Evolutionary conservation across 441 rosid species (phyloP).

Genomic region (Daphne laureola): DNA sequence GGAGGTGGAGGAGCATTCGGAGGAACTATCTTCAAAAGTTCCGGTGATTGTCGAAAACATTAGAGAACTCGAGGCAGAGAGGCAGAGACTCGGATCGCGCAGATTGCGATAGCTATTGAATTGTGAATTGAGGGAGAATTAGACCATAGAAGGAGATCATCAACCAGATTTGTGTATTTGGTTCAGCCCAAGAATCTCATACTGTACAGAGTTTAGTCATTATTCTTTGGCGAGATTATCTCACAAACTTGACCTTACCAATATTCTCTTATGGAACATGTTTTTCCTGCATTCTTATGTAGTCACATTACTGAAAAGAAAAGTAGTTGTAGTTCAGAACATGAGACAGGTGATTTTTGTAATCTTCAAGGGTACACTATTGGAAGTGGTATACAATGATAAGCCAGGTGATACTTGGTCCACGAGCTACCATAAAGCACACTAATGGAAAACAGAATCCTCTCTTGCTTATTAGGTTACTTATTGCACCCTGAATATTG

Average conservation of each 20-base stretch:
- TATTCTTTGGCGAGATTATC: neutral
- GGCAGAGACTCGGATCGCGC: slow-evolving; percentile 20
- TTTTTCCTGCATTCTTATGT: too few relatives aligned
- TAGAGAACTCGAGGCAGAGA: slow-evolving; percentile 47
- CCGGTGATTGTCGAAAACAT: slow-evolving; percentile 44
- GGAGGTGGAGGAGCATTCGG: slow-evolving; percentile 53
- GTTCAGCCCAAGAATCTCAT: slow-evolving; percentile 7
- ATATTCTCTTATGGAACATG: too few relatives aligned
- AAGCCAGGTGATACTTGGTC: too few relatives aligned
- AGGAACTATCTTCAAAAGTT: slow-evolving; percentile 50
- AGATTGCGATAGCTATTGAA: slow-evolving; percentile 23
- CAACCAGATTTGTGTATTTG: slow-evolving; percentile 9
- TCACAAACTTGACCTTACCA: neutral
- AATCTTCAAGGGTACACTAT: too few relatives aligned
- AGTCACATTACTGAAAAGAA: neutral
- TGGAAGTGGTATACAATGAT: too few relatives aligned
- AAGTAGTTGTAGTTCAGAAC: neutral
- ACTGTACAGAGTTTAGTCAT: slow-evolving; percentile 12
- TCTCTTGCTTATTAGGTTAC: too few relatives aligned
- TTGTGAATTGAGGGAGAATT: slow-evolving; percentile 5
- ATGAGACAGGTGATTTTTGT: neutral
- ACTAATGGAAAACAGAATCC: too few relatives aligned
- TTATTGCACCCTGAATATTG: too few relatives aligned
- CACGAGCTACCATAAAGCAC: too few relatives aligned
- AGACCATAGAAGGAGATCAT: too few relatives aligned